Evolutionary conservation across 2,329 filamentous ascomycete genomes (phyloP), one percentile per base, ranked within the genome.

Genomic region (Akanthomyces muscarius): DNA sequence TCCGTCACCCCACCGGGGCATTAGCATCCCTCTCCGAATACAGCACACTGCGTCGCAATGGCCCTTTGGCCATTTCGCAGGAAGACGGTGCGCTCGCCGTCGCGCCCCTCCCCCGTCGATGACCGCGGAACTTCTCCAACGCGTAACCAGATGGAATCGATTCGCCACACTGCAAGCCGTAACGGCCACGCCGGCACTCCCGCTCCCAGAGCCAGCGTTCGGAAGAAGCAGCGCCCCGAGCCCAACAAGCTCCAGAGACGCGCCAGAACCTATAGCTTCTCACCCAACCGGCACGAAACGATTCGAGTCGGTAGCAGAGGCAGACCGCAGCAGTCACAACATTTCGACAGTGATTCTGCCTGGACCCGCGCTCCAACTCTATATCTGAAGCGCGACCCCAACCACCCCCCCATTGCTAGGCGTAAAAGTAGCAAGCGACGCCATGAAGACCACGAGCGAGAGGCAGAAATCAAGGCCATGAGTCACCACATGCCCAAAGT

Each of bases 401-500:
- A 87, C 2, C 55, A 58, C 8, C 55, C 55, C 57, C 78, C 79
- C 28, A 76, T 89, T 33, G 76, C 85, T 58, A 85, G 87, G 64
- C 87, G 88, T 65, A 91, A 87, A 71, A 89, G 89, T 47, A 92
- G 86, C 78, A 96, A 91, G 76, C 86, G 89, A 69, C 87, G 88
- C 70, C 88, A 89, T 68, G 83, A 89, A 66, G 90, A 96, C 66
- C 85, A 86, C 71, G 83, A 89, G 64, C 85, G 94, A 63, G 93
- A 97, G 75, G 91, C 91, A 66, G 92, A 97, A 76, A 92, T 97
- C 71, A 90, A 88, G 72, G 87, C 91, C 61, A 91, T 97, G 89
- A 90, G 86, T 71, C 85, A 86, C 47, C 84, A 83, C 65, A 83
- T 88, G 68, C 87, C 90, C 6, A 79, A 81, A 38, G 84, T 83